Base-by-base conservation (phyloP, 306 rosid genomes). In the Senna tora region DNA sequence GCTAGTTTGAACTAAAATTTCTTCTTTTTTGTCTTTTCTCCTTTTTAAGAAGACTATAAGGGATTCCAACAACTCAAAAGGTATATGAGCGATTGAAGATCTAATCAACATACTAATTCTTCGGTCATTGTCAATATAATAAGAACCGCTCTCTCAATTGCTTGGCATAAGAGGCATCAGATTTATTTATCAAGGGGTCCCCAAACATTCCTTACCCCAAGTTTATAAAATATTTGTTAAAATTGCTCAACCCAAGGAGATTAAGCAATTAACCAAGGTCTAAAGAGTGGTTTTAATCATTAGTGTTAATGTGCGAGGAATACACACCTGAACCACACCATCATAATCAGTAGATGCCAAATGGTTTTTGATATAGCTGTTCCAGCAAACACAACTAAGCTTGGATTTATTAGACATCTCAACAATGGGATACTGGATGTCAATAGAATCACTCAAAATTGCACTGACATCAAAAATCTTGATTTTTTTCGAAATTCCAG, bases 381-480 rank as follows among this genome's bases (percentile, higher is more conserved):
- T 95, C 99, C 99, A 95, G 80, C 96, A 85, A 65, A 95, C 87
- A 67, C 96, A 87, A 61, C 92, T 95, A 81, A 91, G 90, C 82
- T 85, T 88, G 14, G 97, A 88, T 77, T 76, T 84, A 71, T 91
- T 91, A 55, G 88, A 38, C 91, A 95, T 95, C 89, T 95, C 97
- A 32, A 84, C 81, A 49, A 73, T 87, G 1, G 97, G 99, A 69
- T 91, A 95, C 71, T 91, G 97, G 53, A 91, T 84, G 59, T 91
- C 99, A 47, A 70, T 63, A 64, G 93, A 88, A 76, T 86, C 83
- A 64, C 74, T 81, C 22, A 83, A 70, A 77, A 89, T 75, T 50
- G 91, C 72, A 83, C 83, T 88, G 69, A 89, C 86, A 74, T 88
- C 96, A 81, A 83, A 91, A 79, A 95, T 86, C 84, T 90, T 88